Base-by-base conservation (phyloP, 176 grass and related monocot genomes). In the Metroxylon sagu region DNA sequence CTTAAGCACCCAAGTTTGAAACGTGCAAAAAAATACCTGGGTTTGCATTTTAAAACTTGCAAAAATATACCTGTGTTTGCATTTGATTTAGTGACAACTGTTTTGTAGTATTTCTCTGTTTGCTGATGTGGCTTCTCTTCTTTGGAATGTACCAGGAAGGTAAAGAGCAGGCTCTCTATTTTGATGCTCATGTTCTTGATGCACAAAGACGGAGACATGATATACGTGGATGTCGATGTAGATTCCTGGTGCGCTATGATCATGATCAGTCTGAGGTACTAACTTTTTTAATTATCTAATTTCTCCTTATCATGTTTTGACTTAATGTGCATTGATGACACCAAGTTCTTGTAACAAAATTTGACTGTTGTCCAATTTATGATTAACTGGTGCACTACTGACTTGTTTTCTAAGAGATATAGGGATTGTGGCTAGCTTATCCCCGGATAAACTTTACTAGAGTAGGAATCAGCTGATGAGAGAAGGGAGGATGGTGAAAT, bases 111-210 rank as follows among this genome's bases (percentile, higher is more conserved):
- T 17, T 23, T 17, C 56, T 58, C 17, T 16, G 25, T 16, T 68
- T 69, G 48, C 10, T 49, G 27, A 48, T 56, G 57, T 61, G 15
- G 26, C 27, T 73, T 52, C 17, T 50, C 51, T 26, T 78, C 4
- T 25, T 14, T 23, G 25, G 21, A 71, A 72, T 72, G 52, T 17
- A 61, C 0, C 67, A 90, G 87, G 87, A 90, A 85, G 87, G 82
- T 57, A 90, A 90, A 83, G 87, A 90, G 49, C 87, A 90, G 69
- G 87, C 87, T 71, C 87, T 90, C 26, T 90, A 90, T 77, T 90
- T 86, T 53, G 87, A 90, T 77, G 82, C 87, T 10, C 73, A 60
- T 68, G 79, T 90, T 63, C 87, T 86, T 74, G 87, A 90, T 77
- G 82, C 79, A 70, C 87, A 90, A 90, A 82, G 87, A 70, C 76